Percentiles rank a stretch among this genome's conserved stretches.
phyloP scores from a whole-genome alignment of 805 yeast species.

The Candida sphagnicola region DNA sequence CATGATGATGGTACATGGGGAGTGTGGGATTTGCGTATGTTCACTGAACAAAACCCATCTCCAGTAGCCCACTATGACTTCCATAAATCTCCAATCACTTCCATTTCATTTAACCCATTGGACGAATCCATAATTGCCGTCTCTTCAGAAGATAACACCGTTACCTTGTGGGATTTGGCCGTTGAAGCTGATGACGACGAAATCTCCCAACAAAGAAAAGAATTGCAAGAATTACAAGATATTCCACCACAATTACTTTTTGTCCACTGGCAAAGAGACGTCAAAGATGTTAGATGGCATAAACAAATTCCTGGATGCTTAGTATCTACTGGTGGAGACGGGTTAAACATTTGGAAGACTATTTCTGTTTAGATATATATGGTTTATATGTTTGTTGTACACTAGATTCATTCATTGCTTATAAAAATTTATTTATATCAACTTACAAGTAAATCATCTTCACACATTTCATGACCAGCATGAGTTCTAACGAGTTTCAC shows the following conservation, averaged over 20 bases:
- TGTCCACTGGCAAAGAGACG: constrained; percentile 98
- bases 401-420: neutral
- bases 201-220: constrained; percentile 77
- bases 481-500: no score
- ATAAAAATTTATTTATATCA: no score
- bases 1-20: constrained; percentile 98
- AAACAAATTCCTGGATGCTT: constrained; percentile 93
- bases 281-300: constrained; percentile 98
- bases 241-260: constrained; percentile 94
- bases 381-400: neutral
- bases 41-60: constrained; percentile 54
- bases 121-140: constrained; percentile 97
- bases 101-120: constrained; percentile 89
- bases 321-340: constrained; percentile 93
- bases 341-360: constrained; percentile 93
- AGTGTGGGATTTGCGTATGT: constrained; percentile 94
- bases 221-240: constrained; percentile 73
- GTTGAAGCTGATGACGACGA: constrained; percentile 99
- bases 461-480: no score
- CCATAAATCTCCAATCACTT: constrained; percentile 91
- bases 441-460: no score
- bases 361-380: constrained; percentile 66
- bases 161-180: constrained; percentile 95
- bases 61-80: constrained; percentile 95
- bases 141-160: constrained; percentile 94